phyloP scores from a whole-genome alignment of 805 yeast species.

The Barnettozyma pratensis region DNA sequence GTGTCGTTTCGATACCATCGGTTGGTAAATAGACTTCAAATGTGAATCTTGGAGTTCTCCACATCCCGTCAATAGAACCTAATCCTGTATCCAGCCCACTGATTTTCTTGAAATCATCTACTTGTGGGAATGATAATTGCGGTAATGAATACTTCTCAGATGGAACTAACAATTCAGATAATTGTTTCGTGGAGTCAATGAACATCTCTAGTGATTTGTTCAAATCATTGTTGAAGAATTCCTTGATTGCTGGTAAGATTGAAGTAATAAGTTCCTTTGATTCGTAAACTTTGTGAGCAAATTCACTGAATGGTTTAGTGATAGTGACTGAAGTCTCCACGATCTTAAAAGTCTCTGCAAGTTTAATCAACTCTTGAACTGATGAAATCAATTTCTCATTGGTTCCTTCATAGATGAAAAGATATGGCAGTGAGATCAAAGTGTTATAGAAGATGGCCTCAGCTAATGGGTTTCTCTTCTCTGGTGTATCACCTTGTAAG shows the following conservation, averaged over 20 bases:
- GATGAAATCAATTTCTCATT: constrained; percentile 35
- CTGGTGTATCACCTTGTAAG: constrained; percentile 37
- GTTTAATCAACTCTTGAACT: constrained; percentile 31
- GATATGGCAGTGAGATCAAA: constrained; percentile 60
- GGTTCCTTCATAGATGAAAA: constrained; percentile 39
- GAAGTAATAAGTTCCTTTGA: constrained; percentile 44
- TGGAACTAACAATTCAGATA: constrained; percentile 13
- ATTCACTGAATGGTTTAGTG: constrained; percentile 23
- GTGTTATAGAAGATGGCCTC: constrained; percentile 64
- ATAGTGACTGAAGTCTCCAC: constrained; percentile 17
- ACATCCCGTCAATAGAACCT: constrained; percentile 58
- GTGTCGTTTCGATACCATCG: constrained; percentile 61
- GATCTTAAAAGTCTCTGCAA: constrained; percentile 38
- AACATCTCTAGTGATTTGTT: constrained; percentile 27
- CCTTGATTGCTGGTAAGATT: constrained; percentile 43
- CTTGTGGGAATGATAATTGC: constrained; percentile 30
- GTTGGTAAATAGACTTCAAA: constrained; percentile 56
- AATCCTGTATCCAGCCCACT: constrained; percentile 30
- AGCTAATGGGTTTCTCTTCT: constrained; percentile 50
- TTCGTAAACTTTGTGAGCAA: constrained; percentile 40
- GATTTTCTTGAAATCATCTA: constrained; percentile 29
- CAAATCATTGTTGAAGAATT: constrained; percentile 15
- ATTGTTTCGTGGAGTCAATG: constrained; percentile 28
- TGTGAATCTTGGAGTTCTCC: constrained; percentile 58
- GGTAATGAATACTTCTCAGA: constrained; percentile 19